phyloP scores from a whole-genome alignment of 2,329 filamentous ascomycete species.

The Pseudogymnoascus sp. region DNA sequence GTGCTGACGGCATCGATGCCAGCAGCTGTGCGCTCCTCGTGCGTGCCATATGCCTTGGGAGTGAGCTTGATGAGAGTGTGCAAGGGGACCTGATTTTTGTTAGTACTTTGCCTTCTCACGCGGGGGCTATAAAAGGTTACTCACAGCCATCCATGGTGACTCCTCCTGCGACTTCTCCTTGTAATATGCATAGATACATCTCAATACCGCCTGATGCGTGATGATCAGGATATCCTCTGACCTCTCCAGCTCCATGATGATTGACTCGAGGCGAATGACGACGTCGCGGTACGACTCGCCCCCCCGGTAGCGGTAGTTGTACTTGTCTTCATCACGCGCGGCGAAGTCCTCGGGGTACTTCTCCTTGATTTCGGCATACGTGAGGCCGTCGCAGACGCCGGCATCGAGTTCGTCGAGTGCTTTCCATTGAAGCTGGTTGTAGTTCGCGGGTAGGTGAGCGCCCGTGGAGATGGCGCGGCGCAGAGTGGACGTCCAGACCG shows the following conservation, averaged over 20 bases:
- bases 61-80: conserved; percentile 96
- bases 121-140: background rate
- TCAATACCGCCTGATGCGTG: conserved; percentile 90
- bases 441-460: conserved; percentile 67
- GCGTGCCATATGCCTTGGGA: conserved; percentile 84
- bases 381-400: conserved; percentile 92
- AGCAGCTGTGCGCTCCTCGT: conserved; percentile 78
- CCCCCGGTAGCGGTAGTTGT: conserved; percentile 97
- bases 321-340: conserved; percentile 95
- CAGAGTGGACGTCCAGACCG: conserved; percentile 67
- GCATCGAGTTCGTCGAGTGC: conserved; percentile 94
- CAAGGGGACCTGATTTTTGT: conserved; percentile 60
- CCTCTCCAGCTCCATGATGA: conserved; percentile 98
- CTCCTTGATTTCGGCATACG: conserved; percentile 81
- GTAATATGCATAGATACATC: conserved; percentile 98
- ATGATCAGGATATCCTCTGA: conserved; percentile 97
- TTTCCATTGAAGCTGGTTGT: conserved; percentile 97
- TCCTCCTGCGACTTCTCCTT: conserved; percentile 92
- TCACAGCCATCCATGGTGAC: conserved; percentile 79
- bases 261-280: conserved; percentile 92
- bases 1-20: conserved; percentile 95
- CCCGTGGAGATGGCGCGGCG: conserved; percentile 87
- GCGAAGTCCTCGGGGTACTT: conserved; percentile 89
- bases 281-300: conserved; percentile 89
- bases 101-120: background rate